phyloP scores from a whole-genome alignment of 2,329 filamentous ascomycete genomes.

The Niveomyces coronatus region DNA sequence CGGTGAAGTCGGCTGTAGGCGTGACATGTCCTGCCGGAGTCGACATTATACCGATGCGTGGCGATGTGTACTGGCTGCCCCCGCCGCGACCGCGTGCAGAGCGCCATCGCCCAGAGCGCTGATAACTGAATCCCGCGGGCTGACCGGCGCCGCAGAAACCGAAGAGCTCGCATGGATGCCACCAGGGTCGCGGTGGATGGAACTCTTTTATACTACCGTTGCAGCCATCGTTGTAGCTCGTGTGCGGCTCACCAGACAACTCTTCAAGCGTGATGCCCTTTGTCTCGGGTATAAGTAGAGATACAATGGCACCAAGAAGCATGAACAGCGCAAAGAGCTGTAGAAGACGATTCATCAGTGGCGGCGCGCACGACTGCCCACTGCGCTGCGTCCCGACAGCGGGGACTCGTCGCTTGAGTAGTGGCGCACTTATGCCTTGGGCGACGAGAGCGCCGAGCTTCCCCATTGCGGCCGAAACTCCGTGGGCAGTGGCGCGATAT shows the following conservation, averaged over 20 bases:
- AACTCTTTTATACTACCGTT: constrained; percentile 34
- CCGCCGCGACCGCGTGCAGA: constrained; percentile 1
- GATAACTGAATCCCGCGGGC: constrained; percentile 40
- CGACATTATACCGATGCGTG: constrained; percentile 32
- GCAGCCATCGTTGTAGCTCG: constrained; percentile 43
- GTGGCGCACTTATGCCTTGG: constrained; percentile 53
- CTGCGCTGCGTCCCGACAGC: constrained; percentile 34
- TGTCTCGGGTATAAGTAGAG: constrained; percentile 67
- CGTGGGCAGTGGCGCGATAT: constrained; percentile 53
- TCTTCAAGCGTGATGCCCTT: constrained; percentile 65
- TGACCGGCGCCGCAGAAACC: constrained; percentile 36
- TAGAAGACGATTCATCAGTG: constrained; percentile 65
- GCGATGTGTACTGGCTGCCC: constrained; percentile 16
- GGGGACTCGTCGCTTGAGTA: constrained; percentile 42
- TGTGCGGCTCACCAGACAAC: constrained; percentile 55
- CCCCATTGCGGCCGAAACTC: constrained; percentile 54
- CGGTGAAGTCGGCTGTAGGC: constrained; percentile 24
- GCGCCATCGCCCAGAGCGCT: constrained; percentile 19
- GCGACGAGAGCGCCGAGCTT: constrained; percentile 60
- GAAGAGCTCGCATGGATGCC: constrained; percentile 35
- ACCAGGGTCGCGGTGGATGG: constrained; percentile 21
- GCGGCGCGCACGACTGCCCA: constrained; percentile 40
- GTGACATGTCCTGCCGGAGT: too few relatives aligned
- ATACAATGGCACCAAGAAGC: constrained; percentile 58
- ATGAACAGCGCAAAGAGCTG: constrained; percentile 74